A percentile compares a stretch with the other conserved stretches of the same genome.
Conservation (phyloP, 257 asterid species). For the Haberlea rhodopensis region DNA sequence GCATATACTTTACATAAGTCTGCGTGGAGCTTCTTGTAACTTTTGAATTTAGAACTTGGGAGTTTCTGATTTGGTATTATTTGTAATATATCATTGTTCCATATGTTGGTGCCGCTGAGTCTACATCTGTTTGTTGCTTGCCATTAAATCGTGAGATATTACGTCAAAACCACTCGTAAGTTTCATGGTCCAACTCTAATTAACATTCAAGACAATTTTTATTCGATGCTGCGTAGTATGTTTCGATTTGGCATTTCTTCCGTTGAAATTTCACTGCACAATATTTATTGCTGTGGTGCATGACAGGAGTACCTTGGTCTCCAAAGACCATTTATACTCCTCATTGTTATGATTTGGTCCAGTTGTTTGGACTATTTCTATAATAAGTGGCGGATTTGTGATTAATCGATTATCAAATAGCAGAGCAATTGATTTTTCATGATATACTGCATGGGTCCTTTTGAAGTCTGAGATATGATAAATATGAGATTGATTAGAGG, state of each 20-base stretch:
- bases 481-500: no score
- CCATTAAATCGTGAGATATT: neutral
- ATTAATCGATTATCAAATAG: neutral
- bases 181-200: neutral
- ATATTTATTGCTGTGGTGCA: neutral
- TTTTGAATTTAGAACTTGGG: constrained; percentile 25
- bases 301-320: neutral
- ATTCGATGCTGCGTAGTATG: neutral
- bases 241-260: neutral
- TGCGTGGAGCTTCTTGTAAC: constrained; percentile 23
- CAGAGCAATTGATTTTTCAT: no score
- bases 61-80: constrained; percentile 25
- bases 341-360: neutral
- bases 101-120: neutral
- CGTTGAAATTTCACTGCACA: neutral
- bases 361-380: neutral
- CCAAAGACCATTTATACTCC: neutral
- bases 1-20: constrained; percentile 34
- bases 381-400: neutral
- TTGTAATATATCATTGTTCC: neutral
- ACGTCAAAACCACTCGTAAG: neutral
- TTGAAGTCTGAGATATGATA: no score
- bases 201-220: no score
- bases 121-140: neutral
- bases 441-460: no score